Base-by-base conservation (phyloP, 176 grass and related monocot genomes). In the Cenchrus americanus region DNA sequence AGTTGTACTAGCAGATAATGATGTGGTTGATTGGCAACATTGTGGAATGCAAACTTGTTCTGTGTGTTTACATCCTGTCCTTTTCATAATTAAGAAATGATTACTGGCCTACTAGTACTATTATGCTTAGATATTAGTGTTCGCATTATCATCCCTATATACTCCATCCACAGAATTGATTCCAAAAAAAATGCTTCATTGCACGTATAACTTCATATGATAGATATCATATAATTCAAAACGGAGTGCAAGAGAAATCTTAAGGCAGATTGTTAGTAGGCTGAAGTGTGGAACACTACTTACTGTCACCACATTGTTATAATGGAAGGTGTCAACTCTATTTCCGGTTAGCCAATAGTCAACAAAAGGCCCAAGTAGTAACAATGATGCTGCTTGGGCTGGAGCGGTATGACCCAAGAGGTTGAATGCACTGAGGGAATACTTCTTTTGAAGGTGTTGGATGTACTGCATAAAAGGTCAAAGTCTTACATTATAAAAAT, bases 321-420 rank as follows among this genome's bases (percentile, higher is more conserved):
- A 90, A 26, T 83, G 63, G 62, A 75, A 92, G 44, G 86, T 58
- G 37, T 92, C 82, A 50, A 92, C 86, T 78, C 87, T 85, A 54
- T 92, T 92, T 8, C 47, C 65, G 4, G 90, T 92, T 40, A 92
- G 55, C 82, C 82, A 88, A 66, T 74, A 82, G 87, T 92, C 90
- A 61, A 88, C 65, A 73, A 88, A 92, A 59, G 90, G 90, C 9
- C 90, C 90, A 21, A 88, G 43, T 51, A 92, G 10, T 79, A 92
- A 75, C 62, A 92, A 79, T 77, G 90, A 88, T 65, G 69, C 82
- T 81, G 87, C 87, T 43, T 92, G 90, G 40, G 73, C 86, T 68
- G 90, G 90, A 85, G 90, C 86, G 15, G 86, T 92, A 65, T 92
- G 90, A 3, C 90, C 75, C 76, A 92, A 61, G 66, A 92, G 82